phyloP scores from a whole-genome alignment of 169 alveolate species.

The Cryptosporidium ubiquitum region DNA sequence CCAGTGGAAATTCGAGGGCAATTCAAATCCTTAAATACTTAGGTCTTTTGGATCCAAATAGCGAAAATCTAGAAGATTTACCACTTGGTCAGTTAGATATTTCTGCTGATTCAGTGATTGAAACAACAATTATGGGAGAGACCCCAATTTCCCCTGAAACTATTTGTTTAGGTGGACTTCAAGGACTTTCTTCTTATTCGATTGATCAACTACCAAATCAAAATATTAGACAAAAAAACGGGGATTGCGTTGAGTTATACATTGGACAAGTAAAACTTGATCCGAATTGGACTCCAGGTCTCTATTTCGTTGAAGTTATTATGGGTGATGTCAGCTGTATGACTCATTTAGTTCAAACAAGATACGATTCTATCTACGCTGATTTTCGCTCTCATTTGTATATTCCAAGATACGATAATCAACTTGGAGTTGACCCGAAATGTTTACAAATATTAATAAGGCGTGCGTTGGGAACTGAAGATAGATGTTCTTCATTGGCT shows the following conservation, averaged over 20 bases:
- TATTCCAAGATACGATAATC: slow-evolving; percentile 70
- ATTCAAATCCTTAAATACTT: slow-evolving; percentile 63
- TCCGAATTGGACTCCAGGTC: slow-evolving; percentile 69
- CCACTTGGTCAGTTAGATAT: slow-evolving; percentile 65
- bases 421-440: slow-evolving; percentile 69
- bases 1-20: slow-evolving; percentile 58
- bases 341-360: slow-evolving; percentile 71
- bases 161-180: slow-evolving; percentile 73
- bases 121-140: slow-evolving; percentile 65
- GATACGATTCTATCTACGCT: slow-evolving; percentile 63
- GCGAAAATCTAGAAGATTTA: slow-evolving; percentile 54
- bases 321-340: slow-evolving; percentile 74
- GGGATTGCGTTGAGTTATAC: slow-evolving; percentile 65
- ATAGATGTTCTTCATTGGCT: slow-evolving; percentile 65
- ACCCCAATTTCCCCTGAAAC: slow-evolving; percentile 70
- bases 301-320: slow-evolving; percentile 65
- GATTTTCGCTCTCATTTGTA: slow-evolving; percentile 71
- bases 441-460: slow-evolving; percentile 72
- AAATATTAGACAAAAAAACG: slow-evolving; percentile 29
- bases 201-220: slow-evolving; percentile 10
- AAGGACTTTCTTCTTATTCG: slow-evolving; percentile 62
- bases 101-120: slow-evolving; percentile 61
- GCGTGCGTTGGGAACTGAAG: slow-evolving; percentile 73
- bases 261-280: slow-evolving; percentile 71
- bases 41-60: slow-evolving; percentile 44